Percentiles rank a stretch among this genome's conserved stretches.
phyloP scores from a whole-genome alignment of 192 early-diverging fungal genomes.

The Paraglomus occultum region DNA sequence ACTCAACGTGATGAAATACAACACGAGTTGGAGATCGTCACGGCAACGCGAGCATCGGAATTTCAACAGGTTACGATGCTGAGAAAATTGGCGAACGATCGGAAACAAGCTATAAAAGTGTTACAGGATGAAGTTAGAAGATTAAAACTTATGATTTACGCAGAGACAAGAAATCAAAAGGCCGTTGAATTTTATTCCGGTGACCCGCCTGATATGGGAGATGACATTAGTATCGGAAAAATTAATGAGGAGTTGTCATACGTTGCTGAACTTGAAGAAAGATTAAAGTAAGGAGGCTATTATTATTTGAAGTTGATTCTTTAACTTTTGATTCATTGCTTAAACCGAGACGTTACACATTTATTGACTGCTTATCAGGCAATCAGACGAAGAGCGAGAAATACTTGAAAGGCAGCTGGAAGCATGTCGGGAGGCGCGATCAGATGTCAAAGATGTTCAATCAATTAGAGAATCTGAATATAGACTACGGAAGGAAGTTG shows the following conservation, averaged over 20 bases:
- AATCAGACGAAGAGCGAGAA: conserved; percentile 37
- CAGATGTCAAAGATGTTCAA: conserved; percentile 10
- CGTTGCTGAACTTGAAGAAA: conserved; percentile 50
- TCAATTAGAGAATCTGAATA: conserved; percentile 29
- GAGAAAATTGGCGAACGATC: conserved; percentile 24
- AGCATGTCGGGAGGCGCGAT: not conserved
- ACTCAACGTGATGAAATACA: conserved; percentile 31
- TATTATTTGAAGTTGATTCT: not conserved
- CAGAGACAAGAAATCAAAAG: conserved; percentile 46
- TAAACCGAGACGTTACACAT: too few relatives aligned
- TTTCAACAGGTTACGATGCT: conserved; percentile 25
- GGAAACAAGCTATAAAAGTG: conserved; percentile 41
- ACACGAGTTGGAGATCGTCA: conserved; percentile 36
- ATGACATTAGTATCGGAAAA: not conserved
- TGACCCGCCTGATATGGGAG: conserved; percentile 3
- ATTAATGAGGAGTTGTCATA: conserved; percentile 42
- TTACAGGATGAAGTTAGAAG: conserved; percentile 56
- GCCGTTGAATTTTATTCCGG: conserved; percentile 50
- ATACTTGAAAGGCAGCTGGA: conserved; percentile 14
- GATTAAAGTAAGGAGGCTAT: conserved; percentile 40
- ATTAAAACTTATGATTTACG: conserved; percentile 45
- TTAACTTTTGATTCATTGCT: not conserved
- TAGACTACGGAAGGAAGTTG: conserved; percentile 44
- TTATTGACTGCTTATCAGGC: not conserved
- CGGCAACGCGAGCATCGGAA: conserved; percentile 25